These are phyloP conservation scores for Aspergillus neotritici DNA, from an alignment of 2,329 filamentous ascomycete species.

Conservation along the genomic window DNA sequence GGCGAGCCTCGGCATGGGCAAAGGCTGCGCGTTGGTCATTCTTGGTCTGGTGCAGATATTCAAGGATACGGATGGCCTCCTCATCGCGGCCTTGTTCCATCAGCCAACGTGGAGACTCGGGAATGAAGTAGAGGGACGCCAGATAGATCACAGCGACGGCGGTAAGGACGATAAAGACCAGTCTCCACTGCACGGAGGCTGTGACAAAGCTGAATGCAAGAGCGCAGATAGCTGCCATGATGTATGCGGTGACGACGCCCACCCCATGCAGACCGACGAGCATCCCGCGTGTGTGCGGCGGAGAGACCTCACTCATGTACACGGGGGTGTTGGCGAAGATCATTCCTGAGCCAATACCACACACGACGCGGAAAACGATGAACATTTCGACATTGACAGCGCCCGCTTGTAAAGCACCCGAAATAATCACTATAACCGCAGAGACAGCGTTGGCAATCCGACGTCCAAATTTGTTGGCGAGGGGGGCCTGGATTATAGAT, in stretches of 20 bases:
- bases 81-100: conserved; percentile 23
- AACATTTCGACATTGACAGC: conserved; percentile 24
- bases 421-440: too few species aligned
- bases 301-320: conserved; percentile 30
- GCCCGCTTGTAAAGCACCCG: conserved; percentile 21
- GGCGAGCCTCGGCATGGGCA: too few species aligned
- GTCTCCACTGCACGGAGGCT: conserved; percentile 7
- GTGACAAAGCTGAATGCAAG: conserved; percentile 41
- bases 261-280: conserved; percentile 26
- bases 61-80: conserved; percentile 14
- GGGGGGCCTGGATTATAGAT: too few species aligned
- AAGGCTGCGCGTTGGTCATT: too few species aligned
- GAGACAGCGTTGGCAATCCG: too few species aligned
- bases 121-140: conserved; percentile 23
- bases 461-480: too few species aligned
- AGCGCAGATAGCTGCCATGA: conserved; percentile 30
- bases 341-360: conserved; percentile 23
- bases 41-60: conserved; percentile 9
- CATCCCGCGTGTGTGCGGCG: conserved; percentile 26
- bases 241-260: conserved; percentile 23
- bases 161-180: conserved; percentile 23
- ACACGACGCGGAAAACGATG: conserved; percentile 26
- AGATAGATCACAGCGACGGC: too few species aligned
- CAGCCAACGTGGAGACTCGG: conserved; percentile 24
- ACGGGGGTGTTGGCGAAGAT: conserved; percentile 26